Conservation (phyloP, 306 rosid species). For the Glycine tomentella region DNA sequence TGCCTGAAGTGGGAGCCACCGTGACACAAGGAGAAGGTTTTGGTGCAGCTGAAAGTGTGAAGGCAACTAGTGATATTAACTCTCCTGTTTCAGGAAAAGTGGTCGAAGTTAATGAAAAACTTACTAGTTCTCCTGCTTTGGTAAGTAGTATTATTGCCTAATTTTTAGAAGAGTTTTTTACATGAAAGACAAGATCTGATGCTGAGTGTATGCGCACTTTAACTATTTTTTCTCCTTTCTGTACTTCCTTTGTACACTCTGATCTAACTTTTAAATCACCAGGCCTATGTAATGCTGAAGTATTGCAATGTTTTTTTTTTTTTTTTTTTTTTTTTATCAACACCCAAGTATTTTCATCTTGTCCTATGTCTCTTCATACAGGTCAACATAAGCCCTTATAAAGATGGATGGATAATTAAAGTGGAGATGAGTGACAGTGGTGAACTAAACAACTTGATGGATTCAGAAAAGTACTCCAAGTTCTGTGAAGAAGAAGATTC, state of each 20-base stretch:
- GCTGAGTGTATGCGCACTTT: conserved; percentile 1
- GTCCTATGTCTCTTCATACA: conserved; percentile 32
- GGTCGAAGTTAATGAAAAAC: conserved; percentile 72
- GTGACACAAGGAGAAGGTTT: conserved; percentile 73
- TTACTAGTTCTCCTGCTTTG: conserved; percentile 80
- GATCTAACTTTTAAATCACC: neutral
- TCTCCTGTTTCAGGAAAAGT: conserved; percentile 91
- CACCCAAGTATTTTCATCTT: conserved; percentile 6
- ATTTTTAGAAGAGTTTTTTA: neutral
- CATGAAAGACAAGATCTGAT: neutral
- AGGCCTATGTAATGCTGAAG: neutral
- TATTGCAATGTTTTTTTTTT: neutral
- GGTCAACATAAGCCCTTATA: conserved; percentile 88
- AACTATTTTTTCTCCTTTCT: neutral
- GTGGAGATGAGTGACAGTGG: conserved; percentile 63
- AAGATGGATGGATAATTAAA: conserved; percentile 89
- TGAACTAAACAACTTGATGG: conserved; percentile 82
- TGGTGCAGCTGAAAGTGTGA: conserved; percentile 97
- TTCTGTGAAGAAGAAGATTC: conserved; percentile 97
- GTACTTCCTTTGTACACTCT: neutral
- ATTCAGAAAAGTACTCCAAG: conserved; percentile 80
- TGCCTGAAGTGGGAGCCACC: conserved; percentile 74
- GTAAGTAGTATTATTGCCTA: conserved; percentile 65
- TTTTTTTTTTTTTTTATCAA: neutral
- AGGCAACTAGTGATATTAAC: conserved; percentile 91